These are phyloP conservation scores for Ceratobasidium sp. DNA, from an alignment of 1,284 basidiomycete species.

Conservation along the genomic window DNA sequence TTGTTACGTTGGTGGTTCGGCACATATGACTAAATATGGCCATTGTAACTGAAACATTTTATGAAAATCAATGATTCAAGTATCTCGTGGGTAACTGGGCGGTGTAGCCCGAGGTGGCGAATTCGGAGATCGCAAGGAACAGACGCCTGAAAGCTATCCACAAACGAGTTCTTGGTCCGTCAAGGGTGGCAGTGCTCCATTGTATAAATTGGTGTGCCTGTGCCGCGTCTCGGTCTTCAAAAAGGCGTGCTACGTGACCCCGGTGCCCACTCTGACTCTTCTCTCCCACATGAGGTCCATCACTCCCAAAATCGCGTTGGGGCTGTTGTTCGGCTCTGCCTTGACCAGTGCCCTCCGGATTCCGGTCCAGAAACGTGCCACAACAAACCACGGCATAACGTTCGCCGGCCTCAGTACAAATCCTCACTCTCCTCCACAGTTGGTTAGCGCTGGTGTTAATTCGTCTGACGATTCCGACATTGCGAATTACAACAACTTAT, in stretches of 20 bases:
- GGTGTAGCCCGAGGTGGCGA: not conserved
- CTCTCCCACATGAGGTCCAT: slow-evolving; percentile 17
- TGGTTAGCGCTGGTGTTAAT: slow-evolving; percentile 2
- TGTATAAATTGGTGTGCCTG: no score
- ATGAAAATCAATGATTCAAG: not conserved
- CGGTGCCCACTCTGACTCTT: no score
- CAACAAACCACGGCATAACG: not conserved
- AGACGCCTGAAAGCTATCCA: no score
- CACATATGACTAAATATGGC: slow-evolving; percentile 10
- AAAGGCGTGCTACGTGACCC: no score
- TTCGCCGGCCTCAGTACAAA: slow-evolving; percentile 1
- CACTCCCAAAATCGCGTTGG: not conserved
- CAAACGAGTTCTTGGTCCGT: no score
- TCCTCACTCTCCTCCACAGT: not conserved
- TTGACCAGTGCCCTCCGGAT: slow-evolving; percentile 4
- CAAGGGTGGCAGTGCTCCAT: no score
- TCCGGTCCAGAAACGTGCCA: slow-evolving; percentile 3
- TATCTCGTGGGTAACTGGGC: not conserved
- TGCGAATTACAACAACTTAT: slow-evolving; percentile 12
- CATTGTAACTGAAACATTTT: not conserved
- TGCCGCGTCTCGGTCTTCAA: no score
- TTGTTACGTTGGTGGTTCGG: slow-evolving; percentile 36
- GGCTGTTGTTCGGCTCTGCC: slow-evolving; percentile 12
- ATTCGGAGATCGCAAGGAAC: no score
- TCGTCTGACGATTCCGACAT: slow-evolving; percentile 19